Evolutionary conservation across 805 yeast species (phyloP).

Genomic region (Lachancea dasiensis): DNA sequence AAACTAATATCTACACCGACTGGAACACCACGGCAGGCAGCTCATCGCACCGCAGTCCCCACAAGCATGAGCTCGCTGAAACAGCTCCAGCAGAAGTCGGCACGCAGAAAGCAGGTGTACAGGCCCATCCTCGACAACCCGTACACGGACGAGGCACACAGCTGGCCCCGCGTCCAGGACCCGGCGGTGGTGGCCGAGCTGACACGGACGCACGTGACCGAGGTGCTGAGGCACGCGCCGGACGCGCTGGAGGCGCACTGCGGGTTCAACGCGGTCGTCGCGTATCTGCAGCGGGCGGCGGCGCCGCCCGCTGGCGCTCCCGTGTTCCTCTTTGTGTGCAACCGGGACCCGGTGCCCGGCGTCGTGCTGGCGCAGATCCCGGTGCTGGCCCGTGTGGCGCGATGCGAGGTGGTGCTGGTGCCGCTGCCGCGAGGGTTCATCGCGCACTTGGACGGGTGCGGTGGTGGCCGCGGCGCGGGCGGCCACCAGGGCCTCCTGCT

Average conservation of each 20-base stretch:
- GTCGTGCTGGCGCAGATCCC: constrained; percentile 56
- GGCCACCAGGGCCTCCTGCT: constrained; percentile 23
- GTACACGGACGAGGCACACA: constrained; percentile 44
- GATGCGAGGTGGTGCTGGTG: constrained; percentile 42
- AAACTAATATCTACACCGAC: no score
- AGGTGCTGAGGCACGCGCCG: constrained; percentile 20
- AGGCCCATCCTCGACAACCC: constrained; percentile 64
- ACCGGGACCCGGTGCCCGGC: constrained; percentile 45
- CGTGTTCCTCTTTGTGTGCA: constrained; percentile 49
- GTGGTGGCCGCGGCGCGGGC: constrained; percentile 3
- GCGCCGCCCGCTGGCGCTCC: constrained; percentile 1
- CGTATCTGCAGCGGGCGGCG: constrained; percentile 34
- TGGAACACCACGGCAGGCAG: neutral
- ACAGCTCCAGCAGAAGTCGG: constrained; percentile 38
- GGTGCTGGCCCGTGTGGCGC: constrained; percentile 40
- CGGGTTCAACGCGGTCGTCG: constrained; percentile 55
- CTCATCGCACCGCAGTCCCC: constrained; percentile 2
- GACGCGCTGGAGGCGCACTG: constrained; percentile 25
- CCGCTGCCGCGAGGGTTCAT: constrained; percentile 50
- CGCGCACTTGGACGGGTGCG: constrained; percentile 11
- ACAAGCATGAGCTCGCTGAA: constrained; percentile 38
- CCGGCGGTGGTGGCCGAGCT: constrained; percentile 35
- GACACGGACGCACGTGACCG: constrained; percentile 34
- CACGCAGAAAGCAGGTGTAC: constrained; percentile 47
- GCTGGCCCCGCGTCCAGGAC: constrained; percentile 36